A percentile compares a stretch with the other conserved stretches of the same genome.
Conservation (phyloP, 2,329 filamentous ascomycete genomes). For the Cryphonectria japonica region DNA sequence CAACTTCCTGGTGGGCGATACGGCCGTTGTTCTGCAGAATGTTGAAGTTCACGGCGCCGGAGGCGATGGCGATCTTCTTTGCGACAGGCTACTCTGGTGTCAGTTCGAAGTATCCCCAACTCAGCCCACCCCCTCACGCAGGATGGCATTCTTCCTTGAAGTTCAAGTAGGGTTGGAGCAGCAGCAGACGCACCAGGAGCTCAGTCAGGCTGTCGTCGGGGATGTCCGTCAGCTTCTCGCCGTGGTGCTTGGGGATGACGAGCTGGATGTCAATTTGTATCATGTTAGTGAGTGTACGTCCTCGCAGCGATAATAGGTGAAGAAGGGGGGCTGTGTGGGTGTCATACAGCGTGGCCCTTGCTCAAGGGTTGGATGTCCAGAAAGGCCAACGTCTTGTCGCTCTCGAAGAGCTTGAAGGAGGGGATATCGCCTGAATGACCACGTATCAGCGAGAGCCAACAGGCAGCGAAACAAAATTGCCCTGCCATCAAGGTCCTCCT, state of each 20-base stretch:
- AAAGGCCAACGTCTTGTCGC: constrained; percentile 90
- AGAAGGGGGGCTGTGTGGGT: neutral
- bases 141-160: neutral
- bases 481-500: constrained; percentile 13
- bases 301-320: neutral
- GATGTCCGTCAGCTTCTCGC: constrained; percentile 87
- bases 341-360: constrained; percentile 81
- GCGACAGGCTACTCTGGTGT: constrained; percentile 65
- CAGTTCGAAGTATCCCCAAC: neutral
- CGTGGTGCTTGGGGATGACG: constrained; percentile 94
- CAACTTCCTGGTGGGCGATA: constrained; percentile 88
- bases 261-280: constrained; percentile 59
- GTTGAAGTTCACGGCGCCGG: constrained; percentile 82
- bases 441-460: constrained; percentile 23
- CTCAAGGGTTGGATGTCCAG: constrained; percentile 93
- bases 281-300: neutral
- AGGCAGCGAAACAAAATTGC: neutral
- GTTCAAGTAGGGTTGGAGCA: neutral
- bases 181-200: constrained; percentile 66
- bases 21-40: constrained; percentile 94
- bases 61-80: constrained; percentile 82
- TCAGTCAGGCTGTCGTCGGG: constrained; percentile 86
- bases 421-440: constrained; percentile 79
- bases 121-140: neutral
- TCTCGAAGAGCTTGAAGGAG: constrained; percentile 94